phyloP scores from a whole-genome alignment of 352 stramenopile genomes.

The Phytopythium mirpurense region DNA sequence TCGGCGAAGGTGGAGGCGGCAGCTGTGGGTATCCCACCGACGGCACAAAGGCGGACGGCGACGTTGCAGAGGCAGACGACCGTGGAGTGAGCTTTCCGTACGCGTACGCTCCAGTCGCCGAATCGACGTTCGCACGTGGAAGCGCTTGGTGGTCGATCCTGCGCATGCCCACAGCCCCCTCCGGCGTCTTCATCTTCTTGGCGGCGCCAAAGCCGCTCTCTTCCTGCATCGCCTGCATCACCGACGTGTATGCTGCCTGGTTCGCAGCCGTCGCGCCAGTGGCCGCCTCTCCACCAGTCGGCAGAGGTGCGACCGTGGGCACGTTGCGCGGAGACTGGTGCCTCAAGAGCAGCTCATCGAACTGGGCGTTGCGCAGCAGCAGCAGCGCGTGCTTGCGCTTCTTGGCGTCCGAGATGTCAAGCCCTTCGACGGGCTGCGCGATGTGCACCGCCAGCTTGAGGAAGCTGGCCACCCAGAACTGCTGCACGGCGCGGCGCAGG shows the following conservation, averaged over 20 bases:
- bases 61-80: slow-evolving; percentile 3
- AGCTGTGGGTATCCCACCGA: slow-evolving; percentile 19
- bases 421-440: slow-evolving; percentile 61
- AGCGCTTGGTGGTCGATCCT: slow-evolving; percentile 17
- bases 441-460: slow-evolving; percentile 78
- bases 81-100: slow-evolving; percentile 16
- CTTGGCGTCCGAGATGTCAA: slow-evolving; percentile 77
- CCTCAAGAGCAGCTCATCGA: slow-evolving; percentile 70
- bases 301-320: slow-evolving; percentile 40
- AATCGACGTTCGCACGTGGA: slow-evolving; percentile 9
- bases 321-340: slow-evolving; percentile 30
- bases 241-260: not conserved
- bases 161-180: slow-evolving; percentile 19
- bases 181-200: slow-evolving; percentile 56
- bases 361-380: slow-evolving; percentile 73
- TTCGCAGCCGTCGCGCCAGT: not conserved
- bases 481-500: slow-evolving; percentile 67
- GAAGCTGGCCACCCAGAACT: slow-evolving; percentile 86
- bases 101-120: slow-evolving; percentile 13
- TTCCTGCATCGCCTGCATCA: not conserved
- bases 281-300: not conserved
- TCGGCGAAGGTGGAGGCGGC: slow-evolving; percentile 17
- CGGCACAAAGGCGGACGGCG: slow-evolving; percentile 1
- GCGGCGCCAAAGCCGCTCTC: not conserved
- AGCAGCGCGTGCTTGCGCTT: slow-evolving; percentile 79